phyloP scores from a whole-genome alignment of 345 rosid genomes.

The Eucalyptus melliodora region DNA sequence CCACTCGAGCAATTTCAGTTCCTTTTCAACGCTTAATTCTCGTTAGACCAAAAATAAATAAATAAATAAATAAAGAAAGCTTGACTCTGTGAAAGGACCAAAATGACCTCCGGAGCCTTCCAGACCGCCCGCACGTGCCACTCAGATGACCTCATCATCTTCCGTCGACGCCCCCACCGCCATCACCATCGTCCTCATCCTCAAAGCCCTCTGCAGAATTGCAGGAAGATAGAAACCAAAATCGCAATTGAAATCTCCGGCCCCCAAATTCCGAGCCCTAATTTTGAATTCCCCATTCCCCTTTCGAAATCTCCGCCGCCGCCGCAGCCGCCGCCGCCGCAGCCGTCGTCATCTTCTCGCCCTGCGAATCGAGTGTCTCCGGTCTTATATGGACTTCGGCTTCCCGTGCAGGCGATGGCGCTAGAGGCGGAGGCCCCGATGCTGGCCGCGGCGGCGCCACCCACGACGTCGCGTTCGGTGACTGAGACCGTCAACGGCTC shows the following conservation, averaged over 20 bases:
- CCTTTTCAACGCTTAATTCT: not conserved
- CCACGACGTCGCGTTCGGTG: slow-evolving; percentile 33
- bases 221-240: not conserved
- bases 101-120: not conserved
- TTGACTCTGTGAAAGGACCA: not conserved
- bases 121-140: not conserved
- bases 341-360: not conserved
- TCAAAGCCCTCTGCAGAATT: not conserved
- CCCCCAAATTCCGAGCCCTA: not conserved
- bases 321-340: no score
- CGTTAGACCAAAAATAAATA: no score
- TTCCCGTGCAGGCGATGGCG: not conserved
- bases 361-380: not conserved
- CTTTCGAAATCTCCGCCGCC: not conserved
- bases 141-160: not conserved
- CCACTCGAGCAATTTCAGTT: not conserved
- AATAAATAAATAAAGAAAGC: no score
- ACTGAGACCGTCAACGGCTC: slow-evolving; percentile 50
- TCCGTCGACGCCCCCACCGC: not conserved
- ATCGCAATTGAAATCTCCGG: not conserved
- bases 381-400: not conserved
- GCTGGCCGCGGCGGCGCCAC: slow-evolving; percentile 1
- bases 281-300: not conserved
- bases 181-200: not conserved
- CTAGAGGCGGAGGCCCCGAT: not conserved